Evolutionary conservation across 257 asterid genomes (phyloP).

Genomic region (Lavandula angustifolia): DNA sequence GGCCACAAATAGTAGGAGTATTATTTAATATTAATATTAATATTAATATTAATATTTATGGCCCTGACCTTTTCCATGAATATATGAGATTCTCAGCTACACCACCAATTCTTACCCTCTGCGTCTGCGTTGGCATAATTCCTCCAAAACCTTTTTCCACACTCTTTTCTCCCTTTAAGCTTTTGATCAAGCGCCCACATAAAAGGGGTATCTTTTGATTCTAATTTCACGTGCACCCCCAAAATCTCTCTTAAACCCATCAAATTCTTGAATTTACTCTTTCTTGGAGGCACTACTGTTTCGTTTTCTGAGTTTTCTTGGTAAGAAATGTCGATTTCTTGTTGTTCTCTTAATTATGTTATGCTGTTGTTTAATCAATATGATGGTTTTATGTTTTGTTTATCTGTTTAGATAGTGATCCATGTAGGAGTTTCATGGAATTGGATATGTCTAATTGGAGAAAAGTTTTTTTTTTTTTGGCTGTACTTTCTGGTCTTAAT

Average conservation of each 20-base stretch:
- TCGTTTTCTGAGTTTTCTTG: constrained; percentile 22
- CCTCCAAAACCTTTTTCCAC: constrained; percentile 31
- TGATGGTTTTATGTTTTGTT: constrained; percentile 7
- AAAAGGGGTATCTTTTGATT: constrained; percentile 33
- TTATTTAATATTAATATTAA: too few relatives aligned
- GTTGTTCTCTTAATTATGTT: background rate
- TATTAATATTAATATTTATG: background rate
- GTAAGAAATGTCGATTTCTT: constrained; percentile 17
- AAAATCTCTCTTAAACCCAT: constrained; percentile 30
- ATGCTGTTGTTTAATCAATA: background rate
- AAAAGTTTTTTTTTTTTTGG: background rate
- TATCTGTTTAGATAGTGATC: constrained; percentile 10
- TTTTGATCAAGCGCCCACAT: constrained; percentile 26
- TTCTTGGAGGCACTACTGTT: constrained; percentile 12
- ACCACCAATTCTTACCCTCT: background rate
- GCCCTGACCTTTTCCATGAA: constrained; percentile 11
- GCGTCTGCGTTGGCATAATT: constrained; percentile 30
- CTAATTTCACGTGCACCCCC: constrained; percentile 35
- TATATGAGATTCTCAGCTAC: constrained; percentile 26
- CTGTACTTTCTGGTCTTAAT: background rate
- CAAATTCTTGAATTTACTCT: constrained; percentile 15
- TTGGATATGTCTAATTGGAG: constrained; percentile 12
- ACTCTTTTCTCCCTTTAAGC: constrained; percentile 32
- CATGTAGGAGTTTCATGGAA: constrained; percentile 1
- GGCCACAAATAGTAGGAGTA: too few relatives aligned